A percentile compares a stretch with the other conserved stretches of the same genome.
phyloP scores from a whole-genome alignment of 768 basidiomycete genomes.

The Mycena albidolilacea region DNA sequence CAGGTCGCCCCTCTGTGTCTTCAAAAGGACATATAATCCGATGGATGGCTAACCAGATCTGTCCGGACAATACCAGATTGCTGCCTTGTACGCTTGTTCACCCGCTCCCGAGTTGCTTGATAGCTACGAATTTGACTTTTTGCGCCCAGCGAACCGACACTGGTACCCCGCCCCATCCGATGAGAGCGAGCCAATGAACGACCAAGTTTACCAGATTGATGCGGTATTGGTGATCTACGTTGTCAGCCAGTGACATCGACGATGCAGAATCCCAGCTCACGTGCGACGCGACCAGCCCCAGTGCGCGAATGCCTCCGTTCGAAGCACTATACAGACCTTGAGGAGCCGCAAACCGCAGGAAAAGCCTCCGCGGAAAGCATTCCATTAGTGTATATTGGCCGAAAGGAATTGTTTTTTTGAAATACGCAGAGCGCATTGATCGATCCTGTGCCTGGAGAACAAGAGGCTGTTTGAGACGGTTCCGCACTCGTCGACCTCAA shows the following conservation, averaged over 20 bases:
- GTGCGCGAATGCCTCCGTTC: not conserved
- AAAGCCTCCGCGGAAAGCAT: conserved; percentile 17
- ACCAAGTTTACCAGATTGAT: not conserved
- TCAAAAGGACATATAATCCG: conserved; percentile 32
- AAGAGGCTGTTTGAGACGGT: not conserved
- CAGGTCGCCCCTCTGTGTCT: not conserved
- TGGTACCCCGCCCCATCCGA: not conserved
- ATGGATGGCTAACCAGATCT: conserved; percentile 25
- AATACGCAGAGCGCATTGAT: conserved; percentile 18
- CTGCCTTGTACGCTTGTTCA: conserved; percentile 17
- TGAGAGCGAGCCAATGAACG: not conserved
- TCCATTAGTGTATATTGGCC: not conserved
- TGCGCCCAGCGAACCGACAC: not conserved
- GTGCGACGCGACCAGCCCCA: not conserved
- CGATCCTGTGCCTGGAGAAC: conserved; percentile 22
- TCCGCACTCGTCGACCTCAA: not conserved
- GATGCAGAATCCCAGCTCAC: not conserved
- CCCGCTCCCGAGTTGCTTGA: conserved; percentile 16
- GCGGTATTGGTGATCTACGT: conserved; percentile 9
- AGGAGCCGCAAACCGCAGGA: not conserved
- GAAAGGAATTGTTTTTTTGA: conserved; percentile 13
- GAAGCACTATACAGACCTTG: not conserved
- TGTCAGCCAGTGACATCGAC: not conserved
- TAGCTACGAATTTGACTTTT: conserved; percentile 2
- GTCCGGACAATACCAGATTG: conserved; percentile 20